Base-by-base conservation (phyloP, 1,139 yeast species). In the Hyphopichia wangnamkhiaoensis region DNA sequence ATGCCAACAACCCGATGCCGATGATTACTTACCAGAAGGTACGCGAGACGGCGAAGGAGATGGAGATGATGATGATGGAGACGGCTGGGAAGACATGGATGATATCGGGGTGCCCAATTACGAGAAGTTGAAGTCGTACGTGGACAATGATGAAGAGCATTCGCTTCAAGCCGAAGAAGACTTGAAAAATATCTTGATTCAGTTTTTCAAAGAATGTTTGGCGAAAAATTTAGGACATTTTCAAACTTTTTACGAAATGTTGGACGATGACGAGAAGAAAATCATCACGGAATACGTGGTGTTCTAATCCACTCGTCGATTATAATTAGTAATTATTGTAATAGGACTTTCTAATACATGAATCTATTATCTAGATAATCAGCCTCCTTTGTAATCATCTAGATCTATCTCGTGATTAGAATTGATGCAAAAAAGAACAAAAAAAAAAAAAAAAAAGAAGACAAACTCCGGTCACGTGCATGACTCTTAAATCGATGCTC, bases 51-150 rank as follows among this genome's bases (percentile, higher is more conserved):
- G 48, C 4, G 63, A 50, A 2, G 68, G 52, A 0, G 72, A 47
- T 1, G 76, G 59, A 1, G 81, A 63, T n/a, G 82, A 66, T 21
- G 71, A 58, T 10, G 76, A 58, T 10, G 76, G 65, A 31, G 81
- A 68, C n/a, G 88, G 75, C 0, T 90, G 96, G 94, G 96, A 89
- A 55, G 95, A 88, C 53, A 65, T 85, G 50, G 91, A 84, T 10
- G 82, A 75, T 42, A 61, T 76, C 32, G 87, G 82, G 1, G 81
- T 77, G 1, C 77, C 85, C 2, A 74, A 78, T 33, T 82, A 69
- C 52, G 83, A 79, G 16, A 80, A 79, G 48, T 59, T 83, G 41
- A 74, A 76, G 49, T 69, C 77, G 15, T 79, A 77, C 44, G 75
- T 71, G 5, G 75, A 68, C 19, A 64, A 59, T 16, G 59, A 52